phyloP scores from a whole-genome alignment of 1,284 basidiomycete species.

The Ceratobasidium sp. region DNA sequence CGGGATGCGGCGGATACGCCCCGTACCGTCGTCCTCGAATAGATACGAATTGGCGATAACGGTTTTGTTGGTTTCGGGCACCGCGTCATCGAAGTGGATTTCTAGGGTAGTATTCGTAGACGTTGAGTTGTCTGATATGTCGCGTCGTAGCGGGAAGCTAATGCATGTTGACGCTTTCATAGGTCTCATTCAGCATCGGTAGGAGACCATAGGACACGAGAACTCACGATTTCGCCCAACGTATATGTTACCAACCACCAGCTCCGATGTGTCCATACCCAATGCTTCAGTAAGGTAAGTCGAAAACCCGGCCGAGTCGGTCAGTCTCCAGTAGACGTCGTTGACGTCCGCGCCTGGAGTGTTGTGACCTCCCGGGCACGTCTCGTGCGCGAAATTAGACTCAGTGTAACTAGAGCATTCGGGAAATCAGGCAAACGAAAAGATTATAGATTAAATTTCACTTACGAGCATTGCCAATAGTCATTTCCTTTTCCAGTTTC shows the following conservation, averaged over 20 bases:
- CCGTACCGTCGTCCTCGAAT: conserved; percentile 41
- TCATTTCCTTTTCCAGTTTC: conserved; percentile 37
- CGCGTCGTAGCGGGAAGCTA: conserved; percentile 23
- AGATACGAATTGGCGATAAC: conserved; percentile 30
- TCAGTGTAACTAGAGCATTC: conserved; percentile 10
- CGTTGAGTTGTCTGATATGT: neutral
- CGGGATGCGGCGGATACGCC: conserved; percentile 15
- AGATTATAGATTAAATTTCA: neutral
- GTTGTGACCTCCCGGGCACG: conserved; percentile 38
- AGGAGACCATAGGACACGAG: neutral
- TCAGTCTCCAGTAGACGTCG: conserved; percentile 33
- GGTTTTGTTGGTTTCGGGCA: conserved; percentile 33
- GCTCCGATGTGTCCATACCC: conserved; percentile 27
- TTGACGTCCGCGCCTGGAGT: conserved; percentile 28
- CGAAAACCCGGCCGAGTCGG: conserved; percentile 28
- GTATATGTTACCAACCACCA: conserved; percentile 31
- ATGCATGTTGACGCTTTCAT: conserved; percentile 25
- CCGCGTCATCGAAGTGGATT: conserved; percentile 22
- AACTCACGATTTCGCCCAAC: conserved; percentile 37
- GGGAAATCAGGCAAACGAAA: neutral
- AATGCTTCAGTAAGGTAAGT: conserved; percentile 22
- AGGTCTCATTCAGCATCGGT: neutral
- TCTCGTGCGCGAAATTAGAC: conserved; percentile 21
- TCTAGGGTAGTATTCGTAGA: conserved; percentile 2
- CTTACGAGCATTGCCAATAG: conserved; percentile 38